These are phyloP conservation scores for Trichosporon ovoides DNA, from an alignment of 1,284 basidiomycete genomes.

Conservation along the genomic window DNA sequence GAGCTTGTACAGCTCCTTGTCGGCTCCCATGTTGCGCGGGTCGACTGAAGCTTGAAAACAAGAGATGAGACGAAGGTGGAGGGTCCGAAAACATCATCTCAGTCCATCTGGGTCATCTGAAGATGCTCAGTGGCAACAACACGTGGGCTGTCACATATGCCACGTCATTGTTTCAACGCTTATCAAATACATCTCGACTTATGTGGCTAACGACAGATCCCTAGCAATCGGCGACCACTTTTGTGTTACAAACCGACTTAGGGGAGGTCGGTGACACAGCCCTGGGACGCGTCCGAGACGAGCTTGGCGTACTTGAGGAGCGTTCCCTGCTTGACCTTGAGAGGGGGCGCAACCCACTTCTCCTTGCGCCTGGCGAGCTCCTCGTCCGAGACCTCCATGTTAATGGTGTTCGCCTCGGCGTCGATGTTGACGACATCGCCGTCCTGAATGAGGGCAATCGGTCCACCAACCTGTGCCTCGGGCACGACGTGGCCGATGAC, in stretches of 20 bases:
- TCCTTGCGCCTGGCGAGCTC: constrained; percentile 66
- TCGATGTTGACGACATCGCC: constrained; percentile 83
- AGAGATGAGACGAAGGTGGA: background rate
- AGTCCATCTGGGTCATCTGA: background rate
- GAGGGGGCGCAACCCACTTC: constrained; percentile 74
- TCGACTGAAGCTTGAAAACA: background rate
- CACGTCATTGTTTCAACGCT: constrained; percentile 3
- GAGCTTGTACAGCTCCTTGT: constrained; percentile 80
- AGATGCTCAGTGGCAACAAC: constrained; percentile 1
- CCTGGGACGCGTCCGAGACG: constrained; percentile 64
- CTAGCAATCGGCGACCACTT: constrained; percentile 1
- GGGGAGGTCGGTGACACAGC: constrained; percentile 41
- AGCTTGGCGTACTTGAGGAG: constrained; percentile 81
- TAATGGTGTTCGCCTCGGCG: constrained; percentile 68
- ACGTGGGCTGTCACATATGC: background rate
- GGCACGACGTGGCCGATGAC: constrained; percentile 56
- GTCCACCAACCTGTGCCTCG: constrained; percentile 86
- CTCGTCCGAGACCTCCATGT: constrained; percentile 73
- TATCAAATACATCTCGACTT: constrained; percentile 5
- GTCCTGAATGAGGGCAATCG: constrained; percentile 88
- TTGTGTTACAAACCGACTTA: constrained; percentile 3
- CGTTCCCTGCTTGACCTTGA: constrained; percentile 78
- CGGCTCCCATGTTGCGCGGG: constrained; percentile 52
- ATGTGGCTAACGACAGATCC: background rate
- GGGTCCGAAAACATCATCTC: background rate